Evolutionary conservation across 2,329 filamentous ascomycete species (phyloP).

Genomic region (Cryphonectria parasitica): DNA sequence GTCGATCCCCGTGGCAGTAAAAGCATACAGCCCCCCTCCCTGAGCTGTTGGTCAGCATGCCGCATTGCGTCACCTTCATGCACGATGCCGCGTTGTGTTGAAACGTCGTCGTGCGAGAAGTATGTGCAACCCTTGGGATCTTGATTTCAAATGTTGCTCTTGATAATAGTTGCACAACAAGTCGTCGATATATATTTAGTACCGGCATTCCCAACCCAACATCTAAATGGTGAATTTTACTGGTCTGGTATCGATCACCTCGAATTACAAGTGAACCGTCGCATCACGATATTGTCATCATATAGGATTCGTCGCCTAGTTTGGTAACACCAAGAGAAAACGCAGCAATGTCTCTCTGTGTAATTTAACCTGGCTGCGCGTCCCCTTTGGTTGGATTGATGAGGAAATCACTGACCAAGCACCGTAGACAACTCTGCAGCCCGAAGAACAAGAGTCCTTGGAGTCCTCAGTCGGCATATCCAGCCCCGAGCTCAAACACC

Average conservation of each 20-base stretch:
- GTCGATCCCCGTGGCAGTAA: neutral
- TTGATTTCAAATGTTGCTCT: neutral
- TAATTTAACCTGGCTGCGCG: neutral
- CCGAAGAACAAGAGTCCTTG: slow-evolving; percentile 10
- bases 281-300: neutral
- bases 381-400: too few species aligned
- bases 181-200: neutral
- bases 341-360: neutral
- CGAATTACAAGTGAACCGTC: neutral
- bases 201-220: neutral
- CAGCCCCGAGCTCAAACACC: slow-evolving; percentile 10
- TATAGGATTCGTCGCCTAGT: neutral
- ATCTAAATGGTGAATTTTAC: neutral
- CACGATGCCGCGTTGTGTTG: neutral
- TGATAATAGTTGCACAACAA: neutral
- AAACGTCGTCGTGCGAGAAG: neutral
- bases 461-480: slow-evolving; percentile 8
- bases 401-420: neutral
- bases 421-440: neutral
- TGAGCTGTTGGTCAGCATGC: slow-evolving; percentile 8
- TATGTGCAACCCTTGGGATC: neutral
- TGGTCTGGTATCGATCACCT: neutral
- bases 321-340: neutral
- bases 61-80: slow-evolving; percentile 15
- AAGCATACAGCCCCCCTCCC: neutral